These are phyloP conservation scores for Naganishia onofrii DNA, from an alignment of 768 basidiomycete species.

Conservation along the genomic window DNA sequence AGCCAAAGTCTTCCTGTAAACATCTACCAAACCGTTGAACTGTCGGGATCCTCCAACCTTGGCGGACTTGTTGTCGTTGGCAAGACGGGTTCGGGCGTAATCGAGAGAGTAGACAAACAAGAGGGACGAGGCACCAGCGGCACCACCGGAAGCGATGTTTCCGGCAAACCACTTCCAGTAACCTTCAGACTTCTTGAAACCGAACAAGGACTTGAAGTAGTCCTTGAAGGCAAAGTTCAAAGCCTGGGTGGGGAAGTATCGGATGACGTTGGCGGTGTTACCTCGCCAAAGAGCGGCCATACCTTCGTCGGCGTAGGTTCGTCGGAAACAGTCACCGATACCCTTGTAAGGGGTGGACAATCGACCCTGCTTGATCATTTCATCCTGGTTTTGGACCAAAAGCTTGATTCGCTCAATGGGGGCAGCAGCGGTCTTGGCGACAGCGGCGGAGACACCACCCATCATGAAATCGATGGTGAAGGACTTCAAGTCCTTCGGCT, in stretches of 20 bases:
- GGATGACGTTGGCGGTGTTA: slow-evolving; percentile 99
- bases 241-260: slow-evolving; percentile 99
- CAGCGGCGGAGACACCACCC: slow-evolving; percentile 66
- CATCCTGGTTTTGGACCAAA: slow-evolving; percentile 97
- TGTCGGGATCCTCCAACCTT: slow-evolving; percentile 89
- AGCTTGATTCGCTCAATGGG: slow-evolving; percentile 99
- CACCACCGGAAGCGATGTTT: slow-evolving; percentile 86
- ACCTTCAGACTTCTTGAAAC: slow-evolving; percentile 95
- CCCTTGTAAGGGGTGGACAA: slow-evolving; percentile 95
- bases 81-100: slow-evolving; percentile 96
- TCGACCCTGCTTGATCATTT: slow-evolving; percentile 99
- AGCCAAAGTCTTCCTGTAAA: slow-evolving; percentile 95
- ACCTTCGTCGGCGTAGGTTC: slow-evolving; percentile 94
- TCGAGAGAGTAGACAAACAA: slow-evolving; percentile 99
- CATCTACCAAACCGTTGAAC: slow-evolving; percentile 97
- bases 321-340: slow-evolving; percentile 80
- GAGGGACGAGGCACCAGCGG: slow-evolving; percentile 95
- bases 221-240: slow-evolving; percentile 97
- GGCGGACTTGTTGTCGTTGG: slow-evolving; percentile 75
- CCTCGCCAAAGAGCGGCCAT: slow-evolving; percentile 95
- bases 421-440: slow-evolving; percentile 97
- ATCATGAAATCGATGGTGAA: slow-evolving; percentile 62
- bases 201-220: slow-evolving; percentile 89
- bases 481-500: slow-evolving; percentile 83
- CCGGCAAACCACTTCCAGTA: slow-evolving; percentile 99